phyloP scores from a whole-genome alignment of 1,284 basidiomycete species.

The Tilletiaria anomala region DNA sequence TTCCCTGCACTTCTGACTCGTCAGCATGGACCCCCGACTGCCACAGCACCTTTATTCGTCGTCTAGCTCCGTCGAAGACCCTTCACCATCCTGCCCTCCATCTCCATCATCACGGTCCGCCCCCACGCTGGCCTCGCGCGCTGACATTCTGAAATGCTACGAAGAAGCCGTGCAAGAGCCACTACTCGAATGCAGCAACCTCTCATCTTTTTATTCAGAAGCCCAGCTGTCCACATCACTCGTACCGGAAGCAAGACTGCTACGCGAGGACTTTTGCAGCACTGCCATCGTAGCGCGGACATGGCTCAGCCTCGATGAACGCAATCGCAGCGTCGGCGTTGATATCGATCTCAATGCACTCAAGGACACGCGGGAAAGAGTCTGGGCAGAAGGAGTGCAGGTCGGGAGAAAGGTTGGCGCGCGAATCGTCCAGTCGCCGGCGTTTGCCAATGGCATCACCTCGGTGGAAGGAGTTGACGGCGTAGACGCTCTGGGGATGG shows the following conservation, averaged over 20 bases:
- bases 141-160: no score
- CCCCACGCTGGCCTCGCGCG: no score
- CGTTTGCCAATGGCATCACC: no score
- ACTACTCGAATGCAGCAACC: slow-evolving; percentile 10
- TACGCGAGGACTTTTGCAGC: slow-evolving; percentile 28
- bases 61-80: no score
- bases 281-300: slow-evolving; percentile 18
- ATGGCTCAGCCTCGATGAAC: slow-evolving; percentile 14
- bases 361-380: slow-evolving; percentile 8
- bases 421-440: slow-evolving; percentile 15
- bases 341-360: slow-evolving; percentile 25
- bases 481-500: no score
- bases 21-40: no score
- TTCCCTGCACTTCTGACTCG: no score
- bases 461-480: background rate
- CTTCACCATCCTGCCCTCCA: no score
- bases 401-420: no score
- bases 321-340: slow-evolving; percentile 17
- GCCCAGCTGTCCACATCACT: background rate
- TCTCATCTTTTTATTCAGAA: background rate
- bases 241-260: slow-evolving; percentile 10
- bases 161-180: slow-evolving; percentile 30
- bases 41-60: no score
- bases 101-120: no score
- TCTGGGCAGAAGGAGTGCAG: slow-evolving; percentile 5